Evolutionary conservation across 2,329 filamentous ascomycete genomes (phyloP), one percentile per base, ranked within the genome.

Genomic region (Aspergillus versicolor): DNA sequence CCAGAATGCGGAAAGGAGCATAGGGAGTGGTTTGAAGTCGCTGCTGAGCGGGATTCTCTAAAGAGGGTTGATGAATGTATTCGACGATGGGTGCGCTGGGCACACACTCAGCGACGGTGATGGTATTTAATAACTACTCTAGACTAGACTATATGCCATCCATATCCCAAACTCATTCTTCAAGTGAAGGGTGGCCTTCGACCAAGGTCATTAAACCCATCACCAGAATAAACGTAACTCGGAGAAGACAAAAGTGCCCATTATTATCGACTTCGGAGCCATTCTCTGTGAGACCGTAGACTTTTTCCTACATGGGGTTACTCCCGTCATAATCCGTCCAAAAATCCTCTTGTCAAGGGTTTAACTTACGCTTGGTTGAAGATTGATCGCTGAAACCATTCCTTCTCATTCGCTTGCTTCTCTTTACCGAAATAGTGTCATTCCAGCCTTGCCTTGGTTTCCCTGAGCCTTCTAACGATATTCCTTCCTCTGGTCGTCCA

Each of bases 1-100:
- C 80, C 81, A 4, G 83, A 86, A 1, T 99, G 94, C 70, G 92
- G 92, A 2, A 87, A 87, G 68, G 88, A 91, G 66, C 94, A 99
- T 73, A 81, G 88, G 52, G 94, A 99, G 77, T 99, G 93, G 93
- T 99, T 99, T 71, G 90, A 95, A 75, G 87, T 97, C 1, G 86
- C 90, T 60, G 90, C 90, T 0, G 87, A 80, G 21, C 83, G 87
- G 62, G 82, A 87, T 27, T 90, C 88, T 0, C 81, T 97, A 3
- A 84, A 81, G 59, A 81, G 69, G 24, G 84, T 90, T 9, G 87
- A 90, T 74, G 86, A 89, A 63, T 85, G 92, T 58, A 87, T 96
- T 41, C 84, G 87, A 68, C 78, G 91, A 63, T 99, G 94, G 94
- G 87, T 92, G 8, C 84, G 84, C 11, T 97, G 92, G 91, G 90